These are phyloP conservation scores for Candida neerlandica DNA, from an alignment of 1,139 yeast genomes.

Conservation along the genomic window DNA sequence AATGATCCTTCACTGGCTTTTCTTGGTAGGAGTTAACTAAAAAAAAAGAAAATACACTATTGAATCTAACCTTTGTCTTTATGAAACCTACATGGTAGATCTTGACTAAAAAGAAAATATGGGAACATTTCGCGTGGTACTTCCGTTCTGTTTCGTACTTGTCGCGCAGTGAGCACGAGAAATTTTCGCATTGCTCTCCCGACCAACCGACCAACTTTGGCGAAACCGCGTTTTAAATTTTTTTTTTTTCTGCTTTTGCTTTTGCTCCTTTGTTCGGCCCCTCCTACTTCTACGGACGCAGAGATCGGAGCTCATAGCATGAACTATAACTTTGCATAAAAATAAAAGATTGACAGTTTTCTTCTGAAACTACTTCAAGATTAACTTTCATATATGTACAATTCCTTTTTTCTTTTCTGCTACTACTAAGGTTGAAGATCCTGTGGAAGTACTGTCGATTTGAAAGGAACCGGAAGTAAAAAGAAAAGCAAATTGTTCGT, in stretches of 20 bases:
- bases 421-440: not conserved
- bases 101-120: no score
- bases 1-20: no score
- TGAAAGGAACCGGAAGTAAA: not conserved
- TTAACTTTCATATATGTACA: not conserved
- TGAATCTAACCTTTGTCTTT: no score
- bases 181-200: no score
- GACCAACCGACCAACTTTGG: no score
- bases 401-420: not conserved
- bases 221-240: no score
- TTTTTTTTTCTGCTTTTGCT: not conserved
- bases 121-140: no score
- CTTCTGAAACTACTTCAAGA: slow-evolving; percentile 1
- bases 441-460: not conserved
- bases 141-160: no score
- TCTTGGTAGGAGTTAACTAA: no score
- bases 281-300: not conserved
- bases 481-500: not conserved
- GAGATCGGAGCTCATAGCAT: slow-evolving; percentile 1
- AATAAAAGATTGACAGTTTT: slow-evolving; percentile 3
- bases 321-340: not conserved
- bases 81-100: no score
- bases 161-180: no score
- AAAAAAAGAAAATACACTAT: no score
- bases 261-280: not conserved